These are phyloP conservation scores for Zygosaccharomyces lentus DNA, from an alignment of 805 yeast genomes.

Conservation along the genomic window DNA sequence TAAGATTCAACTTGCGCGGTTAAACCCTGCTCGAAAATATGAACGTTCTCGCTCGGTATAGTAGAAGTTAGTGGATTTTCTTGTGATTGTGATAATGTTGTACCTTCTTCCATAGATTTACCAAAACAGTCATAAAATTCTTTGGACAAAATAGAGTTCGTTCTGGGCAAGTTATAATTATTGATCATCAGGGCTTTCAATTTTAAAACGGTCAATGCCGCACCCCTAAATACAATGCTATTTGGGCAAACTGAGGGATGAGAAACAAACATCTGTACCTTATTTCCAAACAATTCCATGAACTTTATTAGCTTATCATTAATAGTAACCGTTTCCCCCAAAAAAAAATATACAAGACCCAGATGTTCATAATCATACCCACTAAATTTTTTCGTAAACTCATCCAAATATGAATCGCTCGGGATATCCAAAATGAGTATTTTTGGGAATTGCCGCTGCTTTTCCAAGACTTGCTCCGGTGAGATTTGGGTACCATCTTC, in stretches of 20 bases:
- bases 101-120: constrained; percentile 27
- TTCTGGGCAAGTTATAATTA: constrained; percentile 39
- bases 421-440: constrained; percentile 76
- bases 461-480: constrained; percentile 72
- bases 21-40: constrained; percentile 21
- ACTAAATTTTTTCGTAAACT: constrained; percentile 30
- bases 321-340: constrained; percentile 56
- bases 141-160: constrained; percentile 27
- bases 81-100: constrained; percentile 23
- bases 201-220: constrained; percentile 51
- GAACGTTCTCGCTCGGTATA: constrained; percentile 22
- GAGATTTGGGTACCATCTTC: constrained; percentile 53
- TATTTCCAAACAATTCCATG: constrained; percentile 48
- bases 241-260: constrained; percentile 65
- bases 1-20: constrained; percentile 23
- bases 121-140: constrained; percentile 34
- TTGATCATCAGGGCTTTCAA: constrained; percentile 49
- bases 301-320: constrained; percentile 45
- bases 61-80: constrained; percentile 16
- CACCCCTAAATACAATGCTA: constrained; percentile 51
- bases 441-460: constrained; percentile 52
- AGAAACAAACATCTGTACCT: constrained; percentile 57
- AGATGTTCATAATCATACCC: constrained; percentile 28
- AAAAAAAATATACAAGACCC: constrained; percentile 66
- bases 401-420: constrained; percentile 40